These are phyloP conservation scores for Mycena galopus DNA, from an alignment of 768 basidiomycete species.

Conservation along the genomic window DNA sequence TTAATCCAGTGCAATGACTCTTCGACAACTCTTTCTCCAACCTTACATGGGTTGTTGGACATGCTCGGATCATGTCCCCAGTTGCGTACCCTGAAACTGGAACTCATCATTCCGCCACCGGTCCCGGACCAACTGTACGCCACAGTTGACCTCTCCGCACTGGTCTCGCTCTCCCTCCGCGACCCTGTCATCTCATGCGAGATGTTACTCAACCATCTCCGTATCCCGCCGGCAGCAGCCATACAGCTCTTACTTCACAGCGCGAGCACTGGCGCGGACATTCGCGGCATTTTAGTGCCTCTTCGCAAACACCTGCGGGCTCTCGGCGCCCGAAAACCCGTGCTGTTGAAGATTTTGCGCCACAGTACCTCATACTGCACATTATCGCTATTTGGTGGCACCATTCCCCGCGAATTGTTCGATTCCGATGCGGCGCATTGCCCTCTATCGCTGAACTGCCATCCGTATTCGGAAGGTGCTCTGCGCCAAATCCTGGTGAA, in stretches of 20 bases:
- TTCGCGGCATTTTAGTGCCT: conserved; percentile 6
- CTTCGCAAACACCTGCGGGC: conserved; percentile 13
- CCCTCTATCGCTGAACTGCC: conserved; percentile 1
- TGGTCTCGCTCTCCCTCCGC: neutral
- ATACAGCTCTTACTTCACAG: neutral
- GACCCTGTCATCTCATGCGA: neutral
- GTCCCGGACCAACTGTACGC: neutral
- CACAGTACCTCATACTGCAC: neutral
- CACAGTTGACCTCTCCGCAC: neutral
- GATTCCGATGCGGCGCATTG: neutral
- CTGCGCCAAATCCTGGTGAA: conserved; percentile 24
- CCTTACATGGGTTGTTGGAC: neutral
- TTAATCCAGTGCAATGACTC: neutral
- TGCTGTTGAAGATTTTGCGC: neutral
- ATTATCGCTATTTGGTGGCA: neutral
- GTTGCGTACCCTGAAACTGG: conserved; percentile 1
- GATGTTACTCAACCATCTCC: neutral
- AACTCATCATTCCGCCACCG: neutral
- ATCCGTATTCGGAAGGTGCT: neutral
- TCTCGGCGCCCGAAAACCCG: neutral
- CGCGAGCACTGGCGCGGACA: neutral
- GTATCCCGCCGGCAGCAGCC: neutral
- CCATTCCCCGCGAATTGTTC: neutral
- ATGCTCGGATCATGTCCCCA: conserved; percentile 9
- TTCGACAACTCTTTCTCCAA: neutral